A percentile compares a stretch with the other conserved stretches of the same genome.
Evolutionary conservation across 441 rosid genomes (phyloP).

Genomic region (Gossypium schwendimanii): DNA sequence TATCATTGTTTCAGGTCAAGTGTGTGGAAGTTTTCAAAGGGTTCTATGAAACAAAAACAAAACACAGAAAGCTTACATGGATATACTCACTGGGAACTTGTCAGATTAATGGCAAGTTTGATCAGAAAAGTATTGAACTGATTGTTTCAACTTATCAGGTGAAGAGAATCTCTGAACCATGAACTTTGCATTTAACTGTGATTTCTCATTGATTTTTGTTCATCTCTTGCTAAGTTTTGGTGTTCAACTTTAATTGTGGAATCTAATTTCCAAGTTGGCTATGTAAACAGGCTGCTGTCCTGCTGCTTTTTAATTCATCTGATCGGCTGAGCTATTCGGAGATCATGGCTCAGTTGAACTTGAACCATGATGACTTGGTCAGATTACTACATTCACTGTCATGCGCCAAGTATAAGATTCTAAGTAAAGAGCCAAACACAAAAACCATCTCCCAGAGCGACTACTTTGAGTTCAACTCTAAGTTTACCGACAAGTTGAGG

Average conservation of each 20-base stretch:
- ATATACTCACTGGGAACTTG: constrained; percentile 88
- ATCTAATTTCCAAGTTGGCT: not conserved
- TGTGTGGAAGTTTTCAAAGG: constrained; percentile 83
- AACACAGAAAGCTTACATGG: constrained; percentile 89
- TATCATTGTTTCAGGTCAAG: constrained; percentile 47
- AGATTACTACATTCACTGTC: constrained; percentile 88
- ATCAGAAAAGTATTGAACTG: constrained; percentile 71
- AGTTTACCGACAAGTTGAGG: constrained; percentile 79
- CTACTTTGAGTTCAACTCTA: constrained; percentile 68
- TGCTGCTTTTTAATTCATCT: constrained; percentile 70
- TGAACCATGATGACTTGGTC: constrained; percentile 71
- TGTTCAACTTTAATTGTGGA: not conserved
- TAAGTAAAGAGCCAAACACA: constrained; percentile 65
- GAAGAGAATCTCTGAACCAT: not conserved
- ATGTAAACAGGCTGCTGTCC: constrained; percentile 57
- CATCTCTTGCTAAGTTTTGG: not conserved
- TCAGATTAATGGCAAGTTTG: constrained; percentile 74
- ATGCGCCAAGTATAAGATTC: constrained; percentile 89
- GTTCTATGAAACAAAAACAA: constrained; percentile 72
- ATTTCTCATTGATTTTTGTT: not conserved
- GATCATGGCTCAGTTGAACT: constrained; percentile 71
- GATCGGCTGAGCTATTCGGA: constrained; percentile 73
- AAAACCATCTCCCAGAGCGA: constrained; percentile 60
- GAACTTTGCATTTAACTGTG: not conserved
- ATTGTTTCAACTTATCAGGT: constrained; percentile 96